phyloP scores from a whole-genome alignment of 2,329 filamentous ascomycete species.

The Fusarium sp. region DNA sequence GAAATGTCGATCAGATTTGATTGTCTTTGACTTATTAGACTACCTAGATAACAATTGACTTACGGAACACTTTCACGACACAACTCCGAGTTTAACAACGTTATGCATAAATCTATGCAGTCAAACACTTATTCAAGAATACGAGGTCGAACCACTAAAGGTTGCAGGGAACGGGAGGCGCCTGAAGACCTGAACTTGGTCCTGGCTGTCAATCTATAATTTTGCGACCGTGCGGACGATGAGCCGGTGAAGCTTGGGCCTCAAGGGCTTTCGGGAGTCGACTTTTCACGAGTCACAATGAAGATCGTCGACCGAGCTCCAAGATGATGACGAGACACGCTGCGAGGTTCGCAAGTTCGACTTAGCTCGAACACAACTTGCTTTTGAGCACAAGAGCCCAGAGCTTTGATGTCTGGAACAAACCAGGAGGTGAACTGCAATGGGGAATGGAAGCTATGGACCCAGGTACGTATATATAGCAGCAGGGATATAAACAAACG shows the following conservation, averaged over 20 bases:
- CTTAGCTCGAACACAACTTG: neutral
- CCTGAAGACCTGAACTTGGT: neutral
- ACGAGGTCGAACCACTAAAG: neutral
- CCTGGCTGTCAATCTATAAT: neutral
- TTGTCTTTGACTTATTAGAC: neutral
- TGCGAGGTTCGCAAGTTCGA: neutral
- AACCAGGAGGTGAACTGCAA: slow-evolving; percentile 4
- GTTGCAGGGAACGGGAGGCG: neutral
- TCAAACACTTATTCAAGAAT: neutral
- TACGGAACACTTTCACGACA: neutral
- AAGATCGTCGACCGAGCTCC: neutral
- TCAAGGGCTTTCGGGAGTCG: slow-evolving; percentile 7
- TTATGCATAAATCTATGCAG: neutral
- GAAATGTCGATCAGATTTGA: neutral
- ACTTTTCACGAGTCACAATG: slow-evolving; percentile 7
- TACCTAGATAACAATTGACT: neutral
- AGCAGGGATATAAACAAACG: slow-evolving; percentile 27
- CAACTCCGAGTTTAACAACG: neutral
- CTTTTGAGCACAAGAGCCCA: slow-evolving; percentile 9
- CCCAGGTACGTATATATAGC: slow-evolving; percentile 30
- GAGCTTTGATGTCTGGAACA: slow-evolving; percentile 7
- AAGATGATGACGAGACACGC: neutral
- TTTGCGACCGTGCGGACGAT: slow-evolving; percentile 6
- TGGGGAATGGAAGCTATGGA: slow-evolving; percentile 16
- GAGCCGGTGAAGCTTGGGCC: slow-evolving; percentile 27